Percentiles rank a stretch among this genome's conserved stretches.
phyloP scores from a whole-genome alignment of 2,329 filamentous ascomycete species.

The Colletotrichum sp. region DNA sequence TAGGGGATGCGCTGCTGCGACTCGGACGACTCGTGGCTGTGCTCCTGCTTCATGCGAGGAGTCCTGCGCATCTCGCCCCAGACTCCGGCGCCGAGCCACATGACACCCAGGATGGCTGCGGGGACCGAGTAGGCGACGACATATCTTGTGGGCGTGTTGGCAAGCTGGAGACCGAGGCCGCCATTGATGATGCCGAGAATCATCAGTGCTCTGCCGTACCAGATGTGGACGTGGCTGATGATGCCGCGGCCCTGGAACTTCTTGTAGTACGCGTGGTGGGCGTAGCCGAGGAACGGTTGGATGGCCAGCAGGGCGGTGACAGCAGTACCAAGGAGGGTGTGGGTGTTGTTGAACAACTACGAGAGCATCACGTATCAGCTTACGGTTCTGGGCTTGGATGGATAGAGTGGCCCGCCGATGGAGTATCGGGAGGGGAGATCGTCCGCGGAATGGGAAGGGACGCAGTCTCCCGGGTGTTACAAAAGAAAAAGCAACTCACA shows the following conservation, averaged over 20 bases:
- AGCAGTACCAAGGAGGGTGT: constrained; percentile 62
- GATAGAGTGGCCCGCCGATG: not conserved
- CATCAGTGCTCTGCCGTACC: constrained; percentile 65
- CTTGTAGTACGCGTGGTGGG: constrained; percentile 62
- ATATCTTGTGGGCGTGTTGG: constrained; percentile 42
- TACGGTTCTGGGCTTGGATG: not conserved
- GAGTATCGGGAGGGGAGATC: not conserved
- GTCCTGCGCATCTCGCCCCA: constrained; percentile 8
- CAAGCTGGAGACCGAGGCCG: constrained; percentile 62
- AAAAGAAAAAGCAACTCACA: constrained; percentile 40
- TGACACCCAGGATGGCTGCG: constrained; percentile 50
- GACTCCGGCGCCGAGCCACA: constrained; percentile 44
- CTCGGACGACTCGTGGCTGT: constrained; percentile 12
- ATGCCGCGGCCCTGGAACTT: constrained; percentile 51
- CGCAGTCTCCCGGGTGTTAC: not conserved
- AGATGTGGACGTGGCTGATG: constrained; percentile 64
- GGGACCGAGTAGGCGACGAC: constrained; percentile 63
- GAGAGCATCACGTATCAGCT: constrained; percentile 13
- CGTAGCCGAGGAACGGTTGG: constrained; percentile 62
- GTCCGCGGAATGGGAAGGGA: not conserved
- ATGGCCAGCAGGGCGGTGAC: constrained; percentile 59
- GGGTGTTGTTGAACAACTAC: constrained; percentile 57
- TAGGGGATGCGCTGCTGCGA: constrained; percentile 17
- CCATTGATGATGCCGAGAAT: constrained; percentile 67
- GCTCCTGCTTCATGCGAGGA: constrained; percentile 14